Evolutionary conservation across 2,329 filamentous ascomycete species (phyloP).

Genomic region (Nemania serpens): DNA sequence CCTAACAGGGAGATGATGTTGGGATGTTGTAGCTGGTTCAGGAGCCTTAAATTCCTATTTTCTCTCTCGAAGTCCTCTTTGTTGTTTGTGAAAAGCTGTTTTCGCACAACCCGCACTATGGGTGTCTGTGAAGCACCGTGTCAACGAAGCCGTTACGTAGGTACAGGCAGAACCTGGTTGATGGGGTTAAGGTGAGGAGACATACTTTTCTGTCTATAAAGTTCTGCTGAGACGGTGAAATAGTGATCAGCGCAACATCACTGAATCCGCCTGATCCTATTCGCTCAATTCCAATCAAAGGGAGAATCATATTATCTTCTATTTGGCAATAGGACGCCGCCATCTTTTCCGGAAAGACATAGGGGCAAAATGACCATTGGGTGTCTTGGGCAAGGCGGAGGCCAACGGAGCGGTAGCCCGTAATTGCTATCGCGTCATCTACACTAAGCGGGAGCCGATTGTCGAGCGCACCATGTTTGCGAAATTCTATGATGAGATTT

Average conservation of each 20-base stretch:
- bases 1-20: slow-evolving; percentile 10
- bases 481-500: background rate
- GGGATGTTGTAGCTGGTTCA: slow-evolving; percentile 11
- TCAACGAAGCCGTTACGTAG: background rate
- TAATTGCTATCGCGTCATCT: background rate
- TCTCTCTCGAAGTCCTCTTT: background rate
- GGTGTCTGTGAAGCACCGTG: background rate
- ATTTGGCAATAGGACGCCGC: background rate
- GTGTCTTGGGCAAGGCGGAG: background rate
- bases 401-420: background rate
- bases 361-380: slow-evolving; percentile 5
- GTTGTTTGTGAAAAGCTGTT: background rate
- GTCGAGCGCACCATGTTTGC: background rate
- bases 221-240: slow-evolving; percentile 3
- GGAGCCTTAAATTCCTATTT: background rate
- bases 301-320: background rate
- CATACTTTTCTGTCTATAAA: background rate
- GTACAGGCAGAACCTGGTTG: too few relatives aligned
- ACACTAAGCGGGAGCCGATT: background rate
- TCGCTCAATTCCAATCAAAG: background rate
- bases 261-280: background rate
- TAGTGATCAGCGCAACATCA: background rate
- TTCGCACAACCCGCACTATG: background rate
- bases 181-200: background rate
- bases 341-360: background rate